Conservation (phyloP, 345 rosid species). For the Ricinus communis region DNA sequence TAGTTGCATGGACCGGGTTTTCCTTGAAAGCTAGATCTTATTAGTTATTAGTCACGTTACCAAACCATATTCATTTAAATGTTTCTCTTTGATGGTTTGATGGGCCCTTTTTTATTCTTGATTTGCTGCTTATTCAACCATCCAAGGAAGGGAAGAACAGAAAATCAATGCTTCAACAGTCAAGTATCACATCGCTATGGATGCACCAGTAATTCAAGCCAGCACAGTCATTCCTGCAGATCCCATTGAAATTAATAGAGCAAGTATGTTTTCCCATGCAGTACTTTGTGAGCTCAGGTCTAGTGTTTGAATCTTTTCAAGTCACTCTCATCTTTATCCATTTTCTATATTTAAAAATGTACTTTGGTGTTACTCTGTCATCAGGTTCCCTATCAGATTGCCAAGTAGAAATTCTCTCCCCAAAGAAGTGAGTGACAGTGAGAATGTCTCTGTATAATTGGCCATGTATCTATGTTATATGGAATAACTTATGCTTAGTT, state of each 20-base stretch:
- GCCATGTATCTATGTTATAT: background rate
- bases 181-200: slow-evolving; percentile 19
- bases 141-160: slow-evolving; percentile 25
- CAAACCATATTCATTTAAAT: background rate
- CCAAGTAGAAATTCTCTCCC: slow-evolving; percentile 36
- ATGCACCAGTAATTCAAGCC: slow-evolving; percentile 13
- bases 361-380: slow-evolving; percentile 24
- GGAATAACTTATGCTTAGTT: background rate
- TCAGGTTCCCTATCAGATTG: slow-evolving; percentile 43
- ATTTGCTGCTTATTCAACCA: slow-evolving; percentile 14
- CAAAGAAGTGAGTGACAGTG: slow-evolving; percentile 46
- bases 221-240: slow-evolving; percentile 16
- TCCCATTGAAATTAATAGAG: slow-evolving; percentile 31
- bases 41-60: background rate
- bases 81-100: slow-evolving; percentile 2
- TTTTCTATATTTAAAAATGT: background rate
- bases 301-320: slow-evolving; percentile 17
- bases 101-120: background rate
- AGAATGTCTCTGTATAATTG: background rate
- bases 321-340: slow-evolving; percentile 1
- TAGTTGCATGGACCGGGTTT: background rate
- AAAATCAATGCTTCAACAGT: slow-evolving; percentile 18
- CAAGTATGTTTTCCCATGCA: slow-evolving; percentile 33
- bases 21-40: background rate
- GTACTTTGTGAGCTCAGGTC: slow-evolving; percentile 16